Percentiles rank a stretch among this genome's conserved stretches.
phyloP scores from a whole-genome alignment of 345 rosid genomes.

The Clausena lansium region DNA sequence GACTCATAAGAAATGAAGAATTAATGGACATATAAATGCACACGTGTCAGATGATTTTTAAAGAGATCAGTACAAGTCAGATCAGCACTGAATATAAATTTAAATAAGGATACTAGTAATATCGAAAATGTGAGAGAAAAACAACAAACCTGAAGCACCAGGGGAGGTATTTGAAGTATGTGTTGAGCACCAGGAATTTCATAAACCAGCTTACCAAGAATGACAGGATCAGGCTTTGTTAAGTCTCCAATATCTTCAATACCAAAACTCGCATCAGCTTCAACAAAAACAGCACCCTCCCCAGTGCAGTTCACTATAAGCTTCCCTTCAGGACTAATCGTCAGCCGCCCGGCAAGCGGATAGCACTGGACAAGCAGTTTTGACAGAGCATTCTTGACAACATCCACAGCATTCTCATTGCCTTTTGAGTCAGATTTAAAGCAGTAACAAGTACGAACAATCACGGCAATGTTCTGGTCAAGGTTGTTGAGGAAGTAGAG shows the following conservation, averaged over 20 bases:
- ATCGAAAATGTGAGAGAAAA: not conserved
- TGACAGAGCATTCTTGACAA: slow-evolving; percentile 60
- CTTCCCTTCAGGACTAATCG: slow-evolving; percentile 73
- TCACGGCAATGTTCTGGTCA: slow-evolving; percentile 85
- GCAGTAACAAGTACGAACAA: slow-evolving; percentile 76
- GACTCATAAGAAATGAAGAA: not conserved
- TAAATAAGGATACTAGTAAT: too few relatives aligned
- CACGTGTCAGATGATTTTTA: not conserved
- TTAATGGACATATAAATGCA: not conserved
- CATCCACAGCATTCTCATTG: slow-evolving; percentile 60
- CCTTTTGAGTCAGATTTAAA: slow-evolving; percentile 61
- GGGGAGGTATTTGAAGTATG: slow-evolving; percentile 79
- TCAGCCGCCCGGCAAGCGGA: slow-evolving; percentile 73
- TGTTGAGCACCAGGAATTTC: slow-evolving; percentile 65
- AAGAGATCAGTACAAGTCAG: not conserved
- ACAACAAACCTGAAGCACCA: slow-evolving; percentile 64
- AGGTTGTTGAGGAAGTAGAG: slow-evolving; percentile 74
- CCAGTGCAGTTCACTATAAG: slow-evolving; percentile 71
- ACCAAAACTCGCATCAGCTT: slow-evolving; percentile 66
- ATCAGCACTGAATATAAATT: not conserved
- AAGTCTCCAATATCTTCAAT: slow-evolving; percentile 52
- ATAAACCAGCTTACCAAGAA: slow-evolving; percentile 76
- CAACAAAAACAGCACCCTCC: slow-evolving; percentile 85
- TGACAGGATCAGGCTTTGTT: slow-evolving; percentile 60
- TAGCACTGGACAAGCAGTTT: slow-evolving; percentile 68